These are phyloP conservation scores for Exophiala bonariae DNA, from an alignment of 2,329 filamentous ascomycete species.

Conservation along the genomic window DNA sequence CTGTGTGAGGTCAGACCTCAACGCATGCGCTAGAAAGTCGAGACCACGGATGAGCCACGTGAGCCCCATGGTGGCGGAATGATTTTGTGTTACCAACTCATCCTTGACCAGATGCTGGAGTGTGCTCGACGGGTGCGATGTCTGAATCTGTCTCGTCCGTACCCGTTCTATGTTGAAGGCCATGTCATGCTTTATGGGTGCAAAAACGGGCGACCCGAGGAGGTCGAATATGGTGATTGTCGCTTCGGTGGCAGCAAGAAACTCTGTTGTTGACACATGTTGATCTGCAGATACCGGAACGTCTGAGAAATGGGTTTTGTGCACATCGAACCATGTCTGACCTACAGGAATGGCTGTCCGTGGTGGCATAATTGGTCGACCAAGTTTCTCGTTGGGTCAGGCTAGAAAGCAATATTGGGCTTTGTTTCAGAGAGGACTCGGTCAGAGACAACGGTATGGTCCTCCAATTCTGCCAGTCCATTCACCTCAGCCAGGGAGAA, in stretches of 20 bases:
- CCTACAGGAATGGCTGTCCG: too few relatives aligned
- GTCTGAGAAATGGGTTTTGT: too few relatives aligned
- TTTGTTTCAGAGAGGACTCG: too few relatives aligned
- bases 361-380: too few relatives aligned
- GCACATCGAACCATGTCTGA: too few relatives aligned
- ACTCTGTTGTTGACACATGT: slow-evolving; percentile 78
- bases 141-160: slow-evolving; percentile 74
- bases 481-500: too few relatives aligned
- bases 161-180: slow-evolving; percentile 95
- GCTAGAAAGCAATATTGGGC: too few relatives aligned
- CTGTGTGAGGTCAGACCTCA: slow-evolving; percentile 49
- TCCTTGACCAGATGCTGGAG: slow-evolving; percentile 82
- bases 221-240: slow-evolving; percentile 79
- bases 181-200: slow-evolving; percentile 88
- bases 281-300: slow-evolving; percentile 49
- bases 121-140: slow-evolving; percentile 73
- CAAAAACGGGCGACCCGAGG: slow-evolving; percentile 72
- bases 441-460: too few relatives aligned
- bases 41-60: slow-evolving; percentile 91
- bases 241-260: slow-evolving; percentile 87
- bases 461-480: too few relatives aligned
- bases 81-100: slow-evolving; percentile 86
- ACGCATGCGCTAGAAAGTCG: slow-evolving; percentile 85
- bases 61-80: slow-evolving; percentile 83
- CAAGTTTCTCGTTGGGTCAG: too few relatives aligned